These are phyloP conservation scores for Histomonas meleagridis DNA, from an alignment of 208 protist genomes.

Conservation along the genomic window DNA sequence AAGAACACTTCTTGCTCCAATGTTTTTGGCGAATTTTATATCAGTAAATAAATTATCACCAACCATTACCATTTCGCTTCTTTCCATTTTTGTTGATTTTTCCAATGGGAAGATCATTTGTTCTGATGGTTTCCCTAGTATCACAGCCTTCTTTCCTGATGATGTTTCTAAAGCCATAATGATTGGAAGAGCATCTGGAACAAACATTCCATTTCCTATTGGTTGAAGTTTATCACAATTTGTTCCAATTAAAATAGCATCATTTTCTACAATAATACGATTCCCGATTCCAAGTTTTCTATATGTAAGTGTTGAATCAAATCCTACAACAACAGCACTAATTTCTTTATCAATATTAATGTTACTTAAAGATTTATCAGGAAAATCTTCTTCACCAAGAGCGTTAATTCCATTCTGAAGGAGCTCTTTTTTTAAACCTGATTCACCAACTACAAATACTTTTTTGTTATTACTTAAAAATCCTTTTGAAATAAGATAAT, in stretches of 20 bases:
- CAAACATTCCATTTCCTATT: background rate
- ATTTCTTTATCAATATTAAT: constrained; percentile 1
- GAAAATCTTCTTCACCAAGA: background rate
- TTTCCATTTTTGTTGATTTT: background rate
- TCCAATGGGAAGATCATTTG: background rate
- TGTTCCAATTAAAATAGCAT: background rate
- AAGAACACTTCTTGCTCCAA: background rate
- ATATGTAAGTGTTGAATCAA: background rate
- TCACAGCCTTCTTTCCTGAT: background rate
- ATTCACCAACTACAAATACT: background rate
- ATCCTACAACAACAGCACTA: background rate
- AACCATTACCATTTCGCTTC: background rate
- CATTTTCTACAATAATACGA: constrained; percentile 18
- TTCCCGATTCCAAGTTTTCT: background rate
- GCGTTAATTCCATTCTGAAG: background rate
- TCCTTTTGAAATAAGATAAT: background rate
- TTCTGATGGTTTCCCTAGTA: constrained; percentile 11
- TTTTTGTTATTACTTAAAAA: background rate
- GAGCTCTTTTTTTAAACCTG: background rate
- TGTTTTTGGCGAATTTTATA: constrained; percentile 12
- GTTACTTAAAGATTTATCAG: background rate
- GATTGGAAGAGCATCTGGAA: background rate
- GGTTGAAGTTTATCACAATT: background rate
- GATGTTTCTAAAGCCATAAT: background rate
- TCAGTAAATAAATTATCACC: background rate